Conservation (phyloP, 2,329 filamentous ascomycete species). For the Colletotrichum cuscutae region DNA sequence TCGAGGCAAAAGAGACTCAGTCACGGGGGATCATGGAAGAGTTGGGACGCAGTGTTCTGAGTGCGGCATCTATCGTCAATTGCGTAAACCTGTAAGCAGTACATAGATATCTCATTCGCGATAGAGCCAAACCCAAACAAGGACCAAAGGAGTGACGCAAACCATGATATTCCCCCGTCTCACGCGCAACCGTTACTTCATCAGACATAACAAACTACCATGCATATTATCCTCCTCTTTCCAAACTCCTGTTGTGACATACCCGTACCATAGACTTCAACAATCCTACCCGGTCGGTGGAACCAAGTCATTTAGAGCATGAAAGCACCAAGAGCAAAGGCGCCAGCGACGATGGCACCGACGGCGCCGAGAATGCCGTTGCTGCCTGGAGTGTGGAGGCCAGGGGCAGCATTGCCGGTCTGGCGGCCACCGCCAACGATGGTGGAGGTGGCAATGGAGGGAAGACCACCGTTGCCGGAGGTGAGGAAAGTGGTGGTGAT, state of each 20-base stretch:
- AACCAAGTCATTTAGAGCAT: constrained; percentile 26
- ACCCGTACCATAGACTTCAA: constrained; percentile 1
- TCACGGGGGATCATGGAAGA: not conserved
- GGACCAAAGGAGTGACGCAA: constrained; percentile 28
- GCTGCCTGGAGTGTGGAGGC: constrained; percentile 14
- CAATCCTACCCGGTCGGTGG: not conserved
- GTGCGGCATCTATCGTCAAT: constrained; percentile 24
- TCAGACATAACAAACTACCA: constrained; percentile 29
- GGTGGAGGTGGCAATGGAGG: constrained; percentile 33
- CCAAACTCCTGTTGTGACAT: constrained; percentile 1
- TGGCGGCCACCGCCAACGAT: constrained; percentile 19
- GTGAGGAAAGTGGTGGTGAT: constrained; percentile 35
- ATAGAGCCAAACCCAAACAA: constrained; percentile 7
- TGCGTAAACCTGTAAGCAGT: constrained; percentile 16
- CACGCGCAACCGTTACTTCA: constrained; percentile 20
- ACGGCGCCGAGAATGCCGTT: constrained; percentile 29
- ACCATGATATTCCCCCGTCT: constrained; percentile 22
- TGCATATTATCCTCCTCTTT: constrained; percentile 31
- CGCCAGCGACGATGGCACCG: constrained; percentile 26
- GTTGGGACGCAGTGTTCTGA: not conserved
- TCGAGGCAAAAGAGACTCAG: too few species aligned
- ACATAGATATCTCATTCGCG: constrained; percentile 20
- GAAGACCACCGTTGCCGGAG: constrained; percentile 26
- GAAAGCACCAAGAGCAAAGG: constrained; percentile 32
- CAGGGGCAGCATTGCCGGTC: constrained; percentile 29